Conservation (phyloP, 2,329 filamentous ascomycete genomes). For the Coleophoma crateriformis region DNA sequence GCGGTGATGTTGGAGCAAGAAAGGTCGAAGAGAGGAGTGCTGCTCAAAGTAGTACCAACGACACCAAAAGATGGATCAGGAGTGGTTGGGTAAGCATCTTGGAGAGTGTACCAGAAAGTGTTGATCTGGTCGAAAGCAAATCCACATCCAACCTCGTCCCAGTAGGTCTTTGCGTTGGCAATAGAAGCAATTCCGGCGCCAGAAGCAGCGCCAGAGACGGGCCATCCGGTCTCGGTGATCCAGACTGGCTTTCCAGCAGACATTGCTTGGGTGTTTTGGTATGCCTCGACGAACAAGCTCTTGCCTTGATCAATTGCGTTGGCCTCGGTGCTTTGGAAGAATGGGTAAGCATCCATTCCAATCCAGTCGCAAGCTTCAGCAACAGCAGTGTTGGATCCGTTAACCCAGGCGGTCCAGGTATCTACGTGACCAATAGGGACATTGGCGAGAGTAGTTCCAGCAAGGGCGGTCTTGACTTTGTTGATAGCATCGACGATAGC, state of each 20-base stretch:
- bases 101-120: conserved; percentile 74
- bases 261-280: conserved; percentile 51
- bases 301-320: conserved; percentile 63
- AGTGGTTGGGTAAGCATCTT: conserved; percentile 54
- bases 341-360: conserved; percentile 80
- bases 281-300: conserved; percentile 62
- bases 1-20: conserved; percentile 37
- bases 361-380: conserved; percentile 70
- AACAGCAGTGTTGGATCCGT: conserved; percentile 65
- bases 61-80: conserved; percentile 69
- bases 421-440: conserved; percentile 77
- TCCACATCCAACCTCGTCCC: conserved; percentile 71
- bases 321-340: conserved; percentile 66
- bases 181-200: conserved; percentile 57
- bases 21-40: conserved; percentile 57
- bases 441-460: conserved; percentile 51
- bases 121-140: conserved; percentile 56
- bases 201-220: conserved; percentile 60
- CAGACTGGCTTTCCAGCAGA: conserved; percentile 67
- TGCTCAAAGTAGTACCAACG: conserved; percentile 46
- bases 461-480: conserved; percentile 58
- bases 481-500: conserved; percentile 65
- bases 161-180: conserved; percentile 73
- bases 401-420: conserved; percentile 78
- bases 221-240: conserved; percentile 89